Evolutionary conservation across 306 rosid species (phyloP).

Genomic region (Cicer chorassanicum): DNA sequence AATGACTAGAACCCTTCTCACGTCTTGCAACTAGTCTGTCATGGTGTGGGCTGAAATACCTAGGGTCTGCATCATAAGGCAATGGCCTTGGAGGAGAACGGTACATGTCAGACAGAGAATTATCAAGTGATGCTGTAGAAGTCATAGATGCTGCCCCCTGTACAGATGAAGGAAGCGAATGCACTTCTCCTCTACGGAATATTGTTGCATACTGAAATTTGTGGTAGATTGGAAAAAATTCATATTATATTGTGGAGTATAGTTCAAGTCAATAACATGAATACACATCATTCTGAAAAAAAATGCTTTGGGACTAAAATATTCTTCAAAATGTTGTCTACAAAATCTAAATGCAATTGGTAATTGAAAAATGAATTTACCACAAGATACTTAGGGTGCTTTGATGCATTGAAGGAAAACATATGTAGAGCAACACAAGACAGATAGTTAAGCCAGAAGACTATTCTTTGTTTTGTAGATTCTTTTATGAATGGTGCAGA

Average conservation of each 20-base stretch:
- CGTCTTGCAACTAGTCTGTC: constrained; percentile 83
- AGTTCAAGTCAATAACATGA: constrained; percentile 21
- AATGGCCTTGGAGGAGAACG: constrained; percentile 97
- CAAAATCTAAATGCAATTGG: background rate
- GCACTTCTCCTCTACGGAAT: constrained; percentile 83
- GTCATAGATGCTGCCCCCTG: constrained; percentile 78
- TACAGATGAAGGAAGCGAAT: constrained; percentile 73
- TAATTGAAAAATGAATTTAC: constrained; percentile 17
- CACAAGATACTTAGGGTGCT: constrained; percentile 16
- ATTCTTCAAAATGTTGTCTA: constrained; percentile 20
- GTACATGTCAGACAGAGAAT: constrained; percentile 82
- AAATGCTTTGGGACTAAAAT: constrained; percentile 3
- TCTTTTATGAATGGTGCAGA: background rate
- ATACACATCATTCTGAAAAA: background rate
- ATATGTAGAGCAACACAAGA: background rate
- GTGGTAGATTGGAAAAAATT: constrained; percentile 33
- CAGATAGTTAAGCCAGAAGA: background rate
- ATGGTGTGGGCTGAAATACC: constrained; percentile 71
- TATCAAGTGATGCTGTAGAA: constrained; percentile 75
- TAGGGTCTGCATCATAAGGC: constrained; percentile 94
- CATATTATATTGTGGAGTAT: constrained; percentile 32
- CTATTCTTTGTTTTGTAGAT: background rate
- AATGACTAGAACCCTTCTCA: constrained; percentile 93
- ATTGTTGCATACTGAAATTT: constrained; percentile 72
- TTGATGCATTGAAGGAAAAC: background rate